Evolutionary conservation across 805 yeast species (phyloP), one percentile per base, ranked within the genome.

Genomic region (Ogataea angusta): DNA sequence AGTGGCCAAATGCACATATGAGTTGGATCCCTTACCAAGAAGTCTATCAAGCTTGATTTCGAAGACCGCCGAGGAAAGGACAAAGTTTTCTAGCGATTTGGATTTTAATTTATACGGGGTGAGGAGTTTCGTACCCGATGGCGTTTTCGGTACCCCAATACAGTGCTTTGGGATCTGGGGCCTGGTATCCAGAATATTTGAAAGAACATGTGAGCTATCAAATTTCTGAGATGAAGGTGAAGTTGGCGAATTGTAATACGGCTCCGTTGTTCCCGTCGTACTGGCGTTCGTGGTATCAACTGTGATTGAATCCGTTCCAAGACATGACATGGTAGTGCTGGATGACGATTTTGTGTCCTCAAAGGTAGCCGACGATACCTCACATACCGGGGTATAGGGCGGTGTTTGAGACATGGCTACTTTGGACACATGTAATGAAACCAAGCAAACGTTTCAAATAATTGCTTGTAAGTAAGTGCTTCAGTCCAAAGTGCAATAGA

Each of bases 11-110:
- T 57, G 54, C 7, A 62, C 67, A 30, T 56, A 58, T 1, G 64
- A 53, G 32, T 51, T 60, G 5, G 63, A 53, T 4, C 67, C 67
- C 23, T 45, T 47, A 1, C 66, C 66, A 10, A 62, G 35, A 23
- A 39, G 32, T 3, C 43, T 34, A 2, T 24, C 37, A 16, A 62
- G 27, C 10, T 36, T 42, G 4, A 62, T n/a, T 2, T 43, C 30
- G 36, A 59, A 60, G 2, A 46, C 36, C 1, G 42, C 17, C 2
- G 53, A 38, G 7, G 56, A 42, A 3, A 59, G 37, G 4, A 54
- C 57, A 43, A 49, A 54, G 17, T 36, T 37, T 13, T 49, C 43
- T 12, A 60, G 32, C 5, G 37, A 21, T 10, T 31, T 29, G n/a
- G 52, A 39, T 3, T 47, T 47, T 18, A 56, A 36, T 12, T 37